Conservation (phyloP, 768 basidiomycete genomes). For the Macrolepiota dolichaula region DNA sequence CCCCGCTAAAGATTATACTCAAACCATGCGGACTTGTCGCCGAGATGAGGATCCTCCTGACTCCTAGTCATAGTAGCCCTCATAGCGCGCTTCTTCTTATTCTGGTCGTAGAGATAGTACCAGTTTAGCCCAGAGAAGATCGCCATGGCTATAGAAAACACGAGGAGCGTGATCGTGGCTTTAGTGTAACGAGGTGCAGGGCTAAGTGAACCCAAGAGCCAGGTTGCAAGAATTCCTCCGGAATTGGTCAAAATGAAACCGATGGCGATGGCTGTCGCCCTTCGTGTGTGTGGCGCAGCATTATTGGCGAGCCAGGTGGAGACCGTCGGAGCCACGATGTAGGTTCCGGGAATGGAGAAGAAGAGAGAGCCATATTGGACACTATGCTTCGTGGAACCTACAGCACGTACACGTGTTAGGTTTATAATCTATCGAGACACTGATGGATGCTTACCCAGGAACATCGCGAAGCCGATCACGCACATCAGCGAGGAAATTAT, state of each 20-base stretch:
- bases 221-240: constrained; percentile 59
- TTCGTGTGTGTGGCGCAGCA: constrained; percentile 49
- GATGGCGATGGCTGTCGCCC: constrained; percentile 57
- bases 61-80: constrained; percentile 25
- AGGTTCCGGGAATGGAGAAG: constrained; percentile 49
- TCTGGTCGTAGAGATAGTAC: constrained; percentile 37
- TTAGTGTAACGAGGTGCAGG: constrained; percentile 45
- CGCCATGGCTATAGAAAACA: constrained; percentile 36
- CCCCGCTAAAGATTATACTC: constrained; percentile 38
- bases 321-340: constrained; percentile 50
- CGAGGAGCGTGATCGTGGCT: constrained; percentile 40
- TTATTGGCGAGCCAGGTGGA: constrained; percentile 65
- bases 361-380: constrained; percentile 56
- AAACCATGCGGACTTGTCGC: constrained; percentile 55
- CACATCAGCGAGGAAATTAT: constrained; percentile 42
- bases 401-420: neutral
- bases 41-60: constrained; percentile 39
- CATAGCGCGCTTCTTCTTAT: constrained; percentile 39
- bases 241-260: constrained; percentile 56
- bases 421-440: neutral
- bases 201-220: constrained; percentile 52
- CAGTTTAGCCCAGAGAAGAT: constrained; percentile 35
- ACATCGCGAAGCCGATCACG: constrained; percentile 53
- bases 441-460: constrained; percentile 37
- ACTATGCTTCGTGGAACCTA: constrained; percentile 33